phyloP scores from a whole-genome alignment of 2,329 filamentous ascomycete genomes.

The Fusarium sp. region DNA sequence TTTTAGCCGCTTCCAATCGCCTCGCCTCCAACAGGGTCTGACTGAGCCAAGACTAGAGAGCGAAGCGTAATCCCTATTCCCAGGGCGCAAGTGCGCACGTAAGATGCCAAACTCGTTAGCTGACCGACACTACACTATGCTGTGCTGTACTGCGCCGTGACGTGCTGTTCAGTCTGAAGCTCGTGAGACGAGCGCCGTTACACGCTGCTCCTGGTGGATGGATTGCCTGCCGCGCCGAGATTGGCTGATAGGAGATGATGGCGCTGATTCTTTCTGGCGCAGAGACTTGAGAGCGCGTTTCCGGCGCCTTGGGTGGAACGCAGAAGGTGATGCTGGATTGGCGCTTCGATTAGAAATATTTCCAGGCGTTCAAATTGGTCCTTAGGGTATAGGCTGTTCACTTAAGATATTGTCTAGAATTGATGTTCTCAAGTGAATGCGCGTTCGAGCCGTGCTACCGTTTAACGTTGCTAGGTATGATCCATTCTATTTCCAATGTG shows the following conservation, averaged over 20 bases:
- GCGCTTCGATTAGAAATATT: background rate
- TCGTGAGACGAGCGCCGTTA: constrained; percentile 20
- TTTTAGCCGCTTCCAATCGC: constrained; percentile 23
- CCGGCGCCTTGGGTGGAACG: background rate
- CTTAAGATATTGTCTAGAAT: constrained; percentile 28
- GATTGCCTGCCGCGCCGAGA: constrained; percentile 22
- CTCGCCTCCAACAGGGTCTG: constrained; percentile 1
- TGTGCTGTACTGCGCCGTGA: background rate
- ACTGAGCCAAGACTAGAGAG: constrained; percentile 16
- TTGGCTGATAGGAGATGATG: constrained; percentile 32
- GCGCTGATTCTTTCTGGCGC: constrained; percentile 15
- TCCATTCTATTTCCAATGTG: constrained; percentile 11
- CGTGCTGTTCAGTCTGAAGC: background rate
- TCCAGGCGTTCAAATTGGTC: background rate
- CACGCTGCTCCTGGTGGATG: constrained; percentile 18
- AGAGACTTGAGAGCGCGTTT: constrained; percentile 10
- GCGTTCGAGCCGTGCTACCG: constrained; percentile 28
- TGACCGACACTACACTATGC: background rate
- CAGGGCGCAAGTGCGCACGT: background rate
- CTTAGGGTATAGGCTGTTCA: constrained; percentile 8
- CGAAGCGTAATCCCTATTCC: constrained; percentile 1
- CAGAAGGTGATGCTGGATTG: background rate
- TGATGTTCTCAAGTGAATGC: constrained; percentile 34
- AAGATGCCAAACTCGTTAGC: background rate
- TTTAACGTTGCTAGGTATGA: constrained; percentile 9